Evolutionary conservation across 495 filamentous ascomycete species (phyloP).

Genomic region (Aspergillus saccharolyticus): DNA sequence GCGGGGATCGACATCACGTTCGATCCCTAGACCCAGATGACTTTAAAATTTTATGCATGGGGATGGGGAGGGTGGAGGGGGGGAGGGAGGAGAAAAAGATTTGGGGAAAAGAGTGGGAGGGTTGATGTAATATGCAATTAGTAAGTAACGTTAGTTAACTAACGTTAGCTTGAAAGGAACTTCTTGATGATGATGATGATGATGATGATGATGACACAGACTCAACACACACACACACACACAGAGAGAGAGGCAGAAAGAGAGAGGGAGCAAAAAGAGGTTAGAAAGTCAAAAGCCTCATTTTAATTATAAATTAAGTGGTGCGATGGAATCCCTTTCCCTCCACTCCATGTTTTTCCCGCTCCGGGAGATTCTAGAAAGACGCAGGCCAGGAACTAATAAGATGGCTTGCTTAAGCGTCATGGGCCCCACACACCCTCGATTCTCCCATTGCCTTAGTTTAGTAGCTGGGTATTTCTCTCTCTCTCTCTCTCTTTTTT

Average conservation of each 20-base stretch:
- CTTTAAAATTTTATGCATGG: neutral
- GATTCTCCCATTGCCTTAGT: neutral
- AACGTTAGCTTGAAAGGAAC: no score
- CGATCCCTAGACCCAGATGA: neutral
- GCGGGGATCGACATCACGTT: neutral
- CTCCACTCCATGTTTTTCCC: neutral
- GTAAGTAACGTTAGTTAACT: no score
- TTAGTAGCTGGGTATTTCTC: neutral
- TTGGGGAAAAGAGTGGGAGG: no score
- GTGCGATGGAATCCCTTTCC: neutral
- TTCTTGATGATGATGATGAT: neutral
- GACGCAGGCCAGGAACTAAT: constrained; percentile 12
- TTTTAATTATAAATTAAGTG: neutral
- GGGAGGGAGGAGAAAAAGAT: no score
- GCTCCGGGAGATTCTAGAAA: constrained; percentile 18
- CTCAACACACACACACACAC: no score
- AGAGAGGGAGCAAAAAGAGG: no score
- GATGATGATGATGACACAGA: neutral
- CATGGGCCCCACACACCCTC: constrained; percentile 11
- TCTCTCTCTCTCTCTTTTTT: constrained; percentile 9
- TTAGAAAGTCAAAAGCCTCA: neutral
- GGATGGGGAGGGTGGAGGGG: neutral
- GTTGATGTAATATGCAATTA: neutral
- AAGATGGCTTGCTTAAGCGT: constrained; percentile 17
- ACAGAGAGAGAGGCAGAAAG: no score